Evolutionary conservation across 768 basidiomycete species (phyloP).

Genomic region (Daedalea quercina): DNA sequence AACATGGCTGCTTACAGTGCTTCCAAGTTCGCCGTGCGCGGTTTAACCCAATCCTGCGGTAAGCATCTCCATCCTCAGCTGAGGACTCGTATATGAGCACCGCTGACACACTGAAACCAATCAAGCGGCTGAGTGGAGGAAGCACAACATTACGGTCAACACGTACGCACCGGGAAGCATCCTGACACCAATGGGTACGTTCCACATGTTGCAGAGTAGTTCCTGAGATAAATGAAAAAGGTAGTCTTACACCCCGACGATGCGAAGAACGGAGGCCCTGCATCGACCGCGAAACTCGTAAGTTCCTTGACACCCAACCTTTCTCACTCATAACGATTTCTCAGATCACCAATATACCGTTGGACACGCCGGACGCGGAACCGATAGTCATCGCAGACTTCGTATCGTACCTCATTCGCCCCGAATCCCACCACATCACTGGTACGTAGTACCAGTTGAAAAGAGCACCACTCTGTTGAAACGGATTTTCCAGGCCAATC

Average conservation of each 20-base stretch:
- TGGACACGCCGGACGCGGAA: constrained; percentile 1
- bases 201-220: constrained; percentile 15
- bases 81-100: too few relatives aligned
- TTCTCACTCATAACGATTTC: neutral
- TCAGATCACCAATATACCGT: constrained; percentile 6
- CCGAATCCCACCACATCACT: constrained; percentile 13
- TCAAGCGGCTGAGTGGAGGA: constrained; percentile 14
- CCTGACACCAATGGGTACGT: constrained; percentile 13
- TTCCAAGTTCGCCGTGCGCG: constrained; percentile 21
- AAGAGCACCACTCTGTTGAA: neutral
- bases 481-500: neutral
- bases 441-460: constrained; percentile 3
- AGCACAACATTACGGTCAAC: constrained; percentile 21
- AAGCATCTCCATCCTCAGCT: too few relatives aligned
- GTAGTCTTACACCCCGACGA: constrained; percentile 8
- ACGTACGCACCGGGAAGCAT: constrained; percentile 21
- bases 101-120: too few relatives aligned
- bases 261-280: constrained; percentile 11
- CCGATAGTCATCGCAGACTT: constrained; percentile 12
- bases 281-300: constrained; percentile 5
- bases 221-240: constrained; percentile 9
- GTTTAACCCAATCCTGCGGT: constrained; percentile 18
- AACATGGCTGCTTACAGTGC: constrained; percentile 13
- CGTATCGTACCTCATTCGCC: constrained; percentile 16
- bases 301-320: neutral